These are phyloP conservation scores for Pyricularia pennisetigena DNA, from an alignment of 2,329 filamentous ascomycete species.

Conservation along the genomic window DNA sequence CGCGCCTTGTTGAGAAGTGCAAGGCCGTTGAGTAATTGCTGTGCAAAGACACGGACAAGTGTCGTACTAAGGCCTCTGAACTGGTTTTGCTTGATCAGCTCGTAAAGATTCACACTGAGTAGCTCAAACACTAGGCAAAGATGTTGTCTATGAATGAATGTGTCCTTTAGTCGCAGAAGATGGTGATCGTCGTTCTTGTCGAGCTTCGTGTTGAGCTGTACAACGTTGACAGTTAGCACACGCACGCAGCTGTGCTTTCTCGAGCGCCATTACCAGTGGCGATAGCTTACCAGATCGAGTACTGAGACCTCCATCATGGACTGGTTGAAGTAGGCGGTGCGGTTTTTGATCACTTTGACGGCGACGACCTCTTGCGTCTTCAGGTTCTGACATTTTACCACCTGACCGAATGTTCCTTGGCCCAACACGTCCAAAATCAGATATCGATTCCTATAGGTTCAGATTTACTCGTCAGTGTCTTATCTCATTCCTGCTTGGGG, in stretches of 20 bases:
- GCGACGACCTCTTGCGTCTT: slow-evolving; percentile 98
- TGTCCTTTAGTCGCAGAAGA: slow-evolving; percentile 87
- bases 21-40: slow-evolving; percentile 88
- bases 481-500: not conserved
- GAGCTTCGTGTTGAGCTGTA: slow-evolving; percentile 88
- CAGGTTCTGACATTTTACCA: slow-evolving; percentile 97
- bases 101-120: slow-evolving; percentile 93
- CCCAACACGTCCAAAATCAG: slow-evolving; percentile 94
- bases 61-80: slow-evolving; percentile 96
- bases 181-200: slow-evolving; percentile 99
- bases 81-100: slow-evolving; percentile 98
- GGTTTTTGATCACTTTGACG: slow-evolving; percentile 98
- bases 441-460: slow-evolving; percentile 66
- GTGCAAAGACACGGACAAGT: slow-evolving; percentile 91
- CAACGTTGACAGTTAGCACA: not conserved
- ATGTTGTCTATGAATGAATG: slow-evolving; percentile 96
- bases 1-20: slow-evolving; percentile 92
- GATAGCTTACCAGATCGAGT: slow-evolving; percentile 65
- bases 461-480: slow-evolving; percentile 8
- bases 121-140: slow-evolving; percentile 94
- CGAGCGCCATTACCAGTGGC: not conserved
- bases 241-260: not conserved
- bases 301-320: slow-evolving; percentile 99
- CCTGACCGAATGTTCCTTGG: slow-evolving; percentile 95
- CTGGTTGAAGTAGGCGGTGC: slow-evolving; percentile 98